phyloP scores from a whole-genome alignment of 2,329 filamentous ascomycete species.

The Keithomyces neogunnii region DNA sequence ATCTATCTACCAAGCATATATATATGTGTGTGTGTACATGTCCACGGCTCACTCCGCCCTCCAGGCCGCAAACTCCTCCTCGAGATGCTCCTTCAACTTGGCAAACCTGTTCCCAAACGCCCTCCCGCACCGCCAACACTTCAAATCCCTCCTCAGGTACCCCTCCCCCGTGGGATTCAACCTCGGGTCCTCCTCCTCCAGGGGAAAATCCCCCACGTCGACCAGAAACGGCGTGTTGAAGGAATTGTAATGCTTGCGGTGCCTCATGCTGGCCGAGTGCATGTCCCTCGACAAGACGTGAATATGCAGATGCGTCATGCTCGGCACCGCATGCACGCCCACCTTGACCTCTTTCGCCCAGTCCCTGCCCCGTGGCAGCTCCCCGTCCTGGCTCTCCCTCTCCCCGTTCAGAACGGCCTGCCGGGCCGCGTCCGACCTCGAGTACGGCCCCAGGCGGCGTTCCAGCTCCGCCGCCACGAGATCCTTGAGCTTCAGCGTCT shows the following conservation, averaged over 20 bases:
- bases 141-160: constrained; percentile 58
- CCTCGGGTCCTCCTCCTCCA: constrained; percentile 56
- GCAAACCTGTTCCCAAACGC: constrained; percentile 69
- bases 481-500: constrained; percentile 50
- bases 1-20: no score
- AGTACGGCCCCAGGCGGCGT: constrained; percentile 56
- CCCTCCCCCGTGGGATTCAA: constrained; percentile 45
- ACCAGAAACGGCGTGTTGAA: constrained; percentile 85
- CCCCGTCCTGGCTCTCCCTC: constrained; percentile 16
- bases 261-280: constrained; percentile 61
- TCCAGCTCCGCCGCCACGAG: constrained; percentile 70
- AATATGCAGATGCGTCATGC: constrained; percentile 87
- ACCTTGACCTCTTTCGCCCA: constrained; percentile 67
- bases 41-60: constrained; percentile 43
- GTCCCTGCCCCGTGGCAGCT: constrained; percentile 64
- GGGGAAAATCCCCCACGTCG: constrained; percentile 68
- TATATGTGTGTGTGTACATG: background rate
- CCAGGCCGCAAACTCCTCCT: constrained; percentile 68
- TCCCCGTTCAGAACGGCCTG: constrained; percentile 59
- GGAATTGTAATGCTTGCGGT: constrained; percentile 85
- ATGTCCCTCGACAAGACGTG: constrained; percentile 81
- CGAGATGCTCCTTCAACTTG: constrained; percentile 66
- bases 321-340: constrained; percentile 80
- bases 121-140: constrained; percentile 76
- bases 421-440: constrained; percentile 53